A percentile compares a stretch with the other conserved stretches of the same genome.
These are phyloP conservation scores for Platanus orientalis DNA, from an alignment of 164 flowering plant genomes.

Conservation along the genomic window DNA sequence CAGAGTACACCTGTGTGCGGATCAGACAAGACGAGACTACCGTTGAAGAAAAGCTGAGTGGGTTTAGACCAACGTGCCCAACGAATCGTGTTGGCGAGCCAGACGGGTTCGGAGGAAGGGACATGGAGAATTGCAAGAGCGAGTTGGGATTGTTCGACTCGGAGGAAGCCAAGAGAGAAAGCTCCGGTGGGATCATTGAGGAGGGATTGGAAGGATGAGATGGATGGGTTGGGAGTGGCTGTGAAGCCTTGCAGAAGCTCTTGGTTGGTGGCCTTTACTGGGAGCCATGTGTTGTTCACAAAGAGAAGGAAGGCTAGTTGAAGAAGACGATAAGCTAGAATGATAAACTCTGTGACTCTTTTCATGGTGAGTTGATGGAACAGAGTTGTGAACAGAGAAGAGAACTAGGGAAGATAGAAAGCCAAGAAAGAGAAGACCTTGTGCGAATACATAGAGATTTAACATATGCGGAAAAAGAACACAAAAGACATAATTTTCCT, in stretches of 20 bases:
- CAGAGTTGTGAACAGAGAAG: too few species aligned
- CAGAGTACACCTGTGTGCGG: constrained; percentile 35
- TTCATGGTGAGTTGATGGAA: too few species aligned
- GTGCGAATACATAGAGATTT: too few species aligned
- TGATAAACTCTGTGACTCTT: not conserved
- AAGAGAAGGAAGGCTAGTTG: constrained; percentile 1
- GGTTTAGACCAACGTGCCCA: constrained; percentile 42
- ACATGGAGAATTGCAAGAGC: constrained; percentile 67
- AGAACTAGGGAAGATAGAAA: too few species aligned
- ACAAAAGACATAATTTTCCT: too few species aligned
- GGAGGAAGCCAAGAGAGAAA: constrained; percentile 74
- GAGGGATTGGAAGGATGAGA: constrained; percentile 48
- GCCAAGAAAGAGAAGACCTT: too few species aligned
- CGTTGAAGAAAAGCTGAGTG: constrained; percentile 59
- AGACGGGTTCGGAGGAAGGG: constrained; percentile 50
- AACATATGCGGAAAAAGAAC: too few species aligned
- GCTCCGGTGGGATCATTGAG: constrained; percentile 50
- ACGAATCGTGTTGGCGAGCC: constrained; percentile 39
- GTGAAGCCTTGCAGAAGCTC: constrained; percentile 54
- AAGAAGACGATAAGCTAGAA: not conserved
- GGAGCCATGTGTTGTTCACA: not conserved
- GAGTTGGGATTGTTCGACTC: constrained; percentile 44
- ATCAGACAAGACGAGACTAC: constrained; percentile 62
- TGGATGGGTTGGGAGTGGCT: constrained; percentile 52
- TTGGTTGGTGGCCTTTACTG: constrained; percentile 4